Evolutionary conservation across 108 stramenopile species (phyloP).

Genomic region (Skeletonema costatum): DNA sequence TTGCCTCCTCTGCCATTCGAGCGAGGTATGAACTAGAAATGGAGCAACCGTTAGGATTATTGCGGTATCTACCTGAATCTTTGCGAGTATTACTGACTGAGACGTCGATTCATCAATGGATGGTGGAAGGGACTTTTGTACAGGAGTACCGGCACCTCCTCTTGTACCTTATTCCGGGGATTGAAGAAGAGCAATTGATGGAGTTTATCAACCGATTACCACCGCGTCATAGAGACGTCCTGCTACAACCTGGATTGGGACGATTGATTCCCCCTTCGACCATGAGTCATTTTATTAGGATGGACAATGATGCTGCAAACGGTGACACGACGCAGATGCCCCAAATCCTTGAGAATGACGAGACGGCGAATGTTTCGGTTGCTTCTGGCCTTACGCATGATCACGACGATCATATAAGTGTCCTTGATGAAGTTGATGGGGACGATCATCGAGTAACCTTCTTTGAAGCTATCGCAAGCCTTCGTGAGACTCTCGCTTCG

Average conservation of each 20-base stretch:
- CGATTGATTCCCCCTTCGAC: conserved; percentile 46
- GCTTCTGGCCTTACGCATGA: conserved; percentile 24
- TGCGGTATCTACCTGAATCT: conserved; percentile 55
- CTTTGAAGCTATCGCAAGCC: conserved; percentile 34
- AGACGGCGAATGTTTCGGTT: conserved; percentile 34
- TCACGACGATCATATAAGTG: conserved; percentile 12
- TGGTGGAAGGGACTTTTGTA: conserved; percentile 53
- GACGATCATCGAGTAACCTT: conserved; percentile 30
- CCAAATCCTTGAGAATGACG: conserved; percentile 7
- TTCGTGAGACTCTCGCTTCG: conserved; percentile 32
- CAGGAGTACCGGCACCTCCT: conserved; percentile 60
- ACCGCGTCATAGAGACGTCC: conserved; percentile 55
- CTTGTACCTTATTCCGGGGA: conserved; percentile 80
- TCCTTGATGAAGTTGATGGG: conserved; percentile 14
- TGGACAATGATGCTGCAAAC: conserved; percentile 2
- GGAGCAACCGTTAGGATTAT: conserved; percentile 37
- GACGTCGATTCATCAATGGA: conserved; percentile 67
- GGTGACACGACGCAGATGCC: background rate
- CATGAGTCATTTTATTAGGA: conserved; percentile 34
- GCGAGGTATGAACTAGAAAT: conserved; percentile 39
- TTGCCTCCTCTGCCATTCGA: conserved; percentile 20
- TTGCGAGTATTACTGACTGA: conserved; percentile 50
- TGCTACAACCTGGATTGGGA: conserved; percentile 60
- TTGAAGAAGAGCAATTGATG: conserved; percentile 59
- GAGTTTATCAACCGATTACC: conserved; percentile 63